Evolutionary conservation across 192 early-diverging fungal species (phyloP).

Genomic region (Linnemannia exigua): DNA sequence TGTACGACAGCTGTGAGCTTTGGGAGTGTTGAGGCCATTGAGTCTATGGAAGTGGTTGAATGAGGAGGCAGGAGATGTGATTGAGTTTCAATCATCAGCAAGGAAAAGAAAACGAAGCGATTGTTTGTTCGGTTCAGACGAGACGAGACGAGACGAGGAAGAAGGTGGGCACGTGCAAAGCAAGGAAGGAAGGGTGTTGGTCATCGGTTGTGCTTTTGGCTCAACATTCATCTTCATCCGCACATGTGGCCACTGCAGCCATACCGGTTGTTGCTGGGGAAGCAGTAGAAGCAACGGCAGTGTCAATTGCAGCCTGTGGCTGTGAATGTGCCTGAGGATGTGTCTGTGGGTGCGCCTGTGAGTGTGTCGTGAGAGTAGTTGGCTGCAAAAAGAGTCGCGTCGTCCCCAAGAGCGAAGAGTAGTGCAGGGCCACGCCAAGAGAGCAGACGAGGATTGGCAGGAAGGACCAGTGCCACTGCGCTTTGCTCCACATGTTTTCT

Average conservation of each 20-base stretch:
- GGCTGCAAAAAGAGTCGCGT: neutral
- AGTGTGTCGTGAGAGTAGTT: neutral
- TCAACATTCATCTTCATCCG: conserved; percentile 2
- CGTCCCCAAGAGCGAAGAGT: neutral
- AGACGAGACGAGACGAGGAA: neutral
- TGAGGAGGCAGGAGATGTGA: neutral
- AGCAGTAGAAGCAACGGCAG: neutral
- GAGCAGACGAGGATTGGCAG: conserved; percentile 3
- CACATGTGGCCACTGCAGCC: too few species aligned
- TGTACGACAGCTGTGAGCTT: conserved; percentile 58
- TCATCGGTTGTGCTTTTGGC: neutral
- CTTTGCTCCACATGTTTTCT: conserved; percentile 2
- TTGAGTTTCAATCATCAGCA: neutral
- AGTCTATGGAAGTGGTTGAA: neutral
- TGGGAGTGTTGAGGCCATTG: conserved; percentile 16
- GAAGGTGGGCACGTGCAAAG: neutral
- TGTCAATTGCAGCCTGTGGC: neutral
- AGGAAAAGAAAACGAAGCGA: neutral
- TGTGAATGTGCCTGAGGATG: neutral
- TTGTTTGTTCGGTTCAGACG: neutral
- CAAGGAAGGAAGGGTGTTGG: neutral
- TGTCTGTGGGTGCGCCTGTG: neutral
- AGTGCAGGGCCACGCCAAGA: neutral
- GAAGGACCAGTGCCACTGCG: neutral
- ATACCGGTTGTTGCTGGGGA: neutral